Percentiles rank a stretch among this genome's conserved stretches.
phyloP scores from a whole-genome alignment of 257 asterid genomes.

The Linaria vulgaris region DNA sequence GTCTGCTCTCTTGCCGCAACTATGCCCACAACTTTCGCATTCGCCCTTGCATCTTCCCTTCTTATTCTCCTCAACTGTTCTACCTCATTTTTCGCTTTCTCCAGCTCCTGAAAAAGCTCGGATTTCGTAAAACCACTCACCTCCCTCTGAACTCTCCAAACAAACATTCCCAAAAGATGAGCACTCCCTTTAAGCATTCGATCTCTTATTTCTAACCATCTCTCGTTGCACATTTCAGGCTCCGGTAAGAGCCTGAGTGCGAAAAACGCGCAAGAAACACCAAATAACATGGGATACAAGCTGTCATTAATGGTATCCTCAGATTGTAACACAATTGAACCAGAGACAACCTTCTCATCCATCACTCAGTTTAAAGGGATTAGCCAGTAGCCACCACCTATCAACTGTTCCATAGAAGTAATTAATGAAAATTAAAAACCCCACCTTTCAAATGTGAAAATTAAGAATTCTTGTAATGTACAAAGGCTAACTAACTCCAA shows the following conservation, averaged over 20 bases:
- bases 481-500: slow-evolving; percentile 13
- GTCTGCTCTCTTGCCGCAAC: slow-evolving; percentile 80
- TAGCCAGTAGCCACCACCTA: too few species aligned
- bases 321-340: slow-evolving; percentile 30
- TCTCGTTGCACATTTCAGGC: slow-evolving; percentile 46
- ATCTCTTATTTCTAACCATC: slow-evolving; percentile 53
- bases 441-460: slow-evolving; percentile 6
- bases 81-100: slow-evolving; percentile 48
- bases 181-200: slow-evolving; percentile 70
- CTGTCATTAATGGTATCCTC: slow-evolving; percentile 46
- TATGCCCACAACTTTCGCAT: slow-evolving; percentile 77
- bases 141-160: slow-evolving; percentile 57
- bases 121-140: slow-evolving; percentile 29
- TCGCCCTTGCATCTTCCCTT: slow-evolving; percentile 88
- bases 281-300: slow-evolving; percentile 58
- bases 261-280: slow-evolving; percentile 74
- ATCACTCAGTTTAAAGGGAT: neutral
- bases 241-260: slow-evolving; percentile 61
- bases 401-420: neutral
- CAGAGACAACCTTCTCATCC: neutral
- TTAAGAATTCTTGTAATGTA: slow-evolving; percentile 15
- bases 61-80: slow-evolving; percentile 58
- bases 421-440: slow-evolving; percentile 3
- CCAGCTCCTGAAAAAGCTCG: slow-evolving; percentile 48
- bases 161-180: slow-evolving; percentile 68